Evolutionary conservation across 2,329 filamentous ascomycete species (phyloP).

Genomic region (Ceratocystis smalleyi): DNA sequence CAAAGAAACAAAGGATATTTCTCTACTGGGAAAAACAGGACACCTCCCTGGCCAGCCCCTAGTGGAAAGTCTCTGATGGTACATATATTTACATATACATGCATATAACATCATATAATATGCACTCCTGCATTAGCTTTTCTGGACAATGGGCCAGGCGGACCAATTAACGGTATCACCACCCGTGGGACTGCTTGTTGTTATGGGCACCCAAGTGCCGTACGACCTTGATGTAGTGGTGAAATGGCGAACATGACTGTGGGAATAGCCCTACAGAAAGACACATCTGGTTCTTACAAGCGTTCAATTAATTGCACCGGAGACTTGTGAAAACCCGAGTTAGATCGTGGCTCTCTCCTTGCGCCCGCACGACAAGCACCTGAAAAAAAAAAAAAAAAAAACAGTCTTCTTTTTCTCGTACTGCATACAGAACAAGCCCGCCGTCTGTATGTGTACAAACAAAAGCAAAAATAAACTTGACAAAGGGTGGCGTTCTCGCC

Average conservation of each 20-base stretch:
- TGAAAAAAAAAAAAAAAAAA: background rate
- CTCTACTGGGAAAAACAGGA: too few species aligned
- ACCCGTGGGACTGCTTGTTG: background rate
- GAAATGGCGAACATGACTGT: background rate
- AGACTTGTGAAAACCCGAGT: too few species aligned
- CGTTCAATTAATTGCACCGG: too few species aligned
- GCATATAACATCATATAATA: background rate
- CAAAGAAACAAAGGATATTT: background rate
- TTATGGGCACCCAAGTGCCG: too few species aligned
- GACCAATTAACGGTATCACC: background rate
- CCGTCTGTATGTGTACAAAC: background rate
- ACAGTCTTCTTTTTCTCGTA: too few species aligned
- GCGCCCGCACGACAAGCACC: too few species aligned
- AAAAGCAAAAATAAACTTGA: too few species aligned
- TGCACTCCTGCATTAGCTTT: constrained; percentile 5
- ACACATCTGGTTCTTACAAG: too few species aligned
- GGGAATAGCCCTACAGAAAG: constrained; percentile 1
- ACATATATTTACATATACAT: background rate
- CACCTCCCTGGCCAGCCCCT: background rate
- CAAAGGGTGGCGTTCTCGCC: too few species aligned
- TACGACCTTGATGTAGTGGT: background rate
- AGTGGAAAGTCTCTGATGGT: background rate
- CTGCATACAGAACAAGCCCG: background rate
- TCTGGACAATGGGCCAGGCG: background rate
- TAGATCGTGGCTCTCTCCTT: too few species aligned